Percentiles rank a stretch among this genome's conserved stretches.
Conservation (phyloP, 2,329 filamentous ascomycete species). For the Gnomoniopsis sp. region DNA sequence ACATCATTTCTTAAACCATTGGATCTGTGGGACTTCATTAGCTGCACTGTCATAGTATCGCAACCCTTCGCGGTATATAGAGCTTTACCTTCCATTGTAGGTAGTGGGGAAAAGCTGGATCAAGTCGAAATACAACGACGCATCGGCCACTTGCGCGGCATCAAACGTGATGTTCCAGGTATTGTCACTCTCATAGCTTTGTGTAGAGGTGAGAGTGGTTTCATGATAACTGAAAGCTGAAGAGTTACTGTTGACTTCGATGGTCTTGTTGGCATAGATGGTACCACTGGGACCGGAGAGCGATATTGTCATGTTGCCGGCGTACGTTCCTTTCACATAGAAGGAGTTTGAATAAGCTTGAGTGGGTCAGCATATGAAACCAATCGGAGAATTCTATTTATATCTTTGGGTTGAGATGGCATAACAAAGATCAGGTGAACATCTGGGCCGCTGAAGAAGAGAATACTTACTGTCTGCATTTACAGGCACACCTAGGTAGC, state of each 20-base stretch:
- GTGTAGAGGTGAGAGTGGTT: conserved; percentile 35
- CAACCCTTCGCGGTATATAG: background rate
- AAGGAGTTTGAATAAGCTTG: conserved; percentile 45
- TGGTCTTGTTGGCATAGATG: conserved; percentile 44
- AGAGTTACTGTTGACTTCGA: conserved; percentile 41
- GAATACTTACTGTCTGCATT: conserved; percentile 4
- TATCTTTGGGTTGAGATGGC: background rate
- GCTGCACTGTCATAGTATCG: background rate
- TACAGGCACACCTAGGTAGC: background rate
- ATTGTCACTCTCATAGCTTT: conserved; percentile 37
- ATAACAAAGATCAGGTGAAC: background rate
- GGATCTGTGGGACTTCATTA: conserved; percentile 29
- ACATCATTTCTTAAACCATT: conserved; percentile 41
- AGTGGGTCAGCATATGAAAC: background rate
- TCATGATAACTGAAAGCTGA: conserved; percentile 45
- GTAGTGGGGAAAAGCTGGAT: conserved; percentile 13
- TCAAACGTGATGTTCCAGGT: conserved; percentile 10
- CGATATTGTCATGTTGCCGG: conserved; percentile 42
- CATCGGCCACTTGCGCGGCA: background rate
- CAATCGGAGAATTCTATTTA: background rate
- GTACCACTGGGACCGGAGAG: conserved; percentile 41
- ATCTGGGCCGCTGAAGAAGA: background rate
- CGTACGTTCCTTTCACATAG: conserved; percentile 48
- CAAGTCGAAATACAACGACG: conserved; percentile 11
- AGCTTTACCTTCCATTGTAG: conserved; percentile 31